Conservation (phyloP, 169 alveolate genomes). For the Plasmodium billcollinsi region DNA sequence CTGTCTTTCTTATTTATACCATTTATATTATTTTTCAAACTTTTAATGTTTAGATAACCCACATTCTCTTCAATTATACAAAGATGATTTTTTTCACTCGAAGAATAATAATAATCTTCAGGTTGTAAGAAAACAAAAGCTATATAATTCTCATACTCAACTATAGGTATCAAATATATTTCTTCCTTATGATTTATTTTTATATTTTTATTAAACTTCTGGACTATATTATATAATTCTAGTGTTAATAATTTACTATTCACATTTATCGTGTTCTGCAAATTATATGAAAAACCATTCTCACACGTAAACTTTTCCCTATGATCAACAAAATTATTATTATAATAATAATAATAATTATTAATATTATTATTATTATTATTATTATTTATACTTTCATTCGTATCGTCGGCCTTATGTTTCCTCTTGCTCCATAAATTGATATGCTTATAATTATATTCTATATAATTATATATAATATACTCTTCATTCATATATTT, state of each 20-base stretch:
- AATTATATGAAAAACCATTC: neutral
- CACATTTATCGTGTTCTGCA: neutral
- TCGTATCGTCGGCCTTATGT: neutral
- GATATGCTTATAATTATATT: constrained; percentile 33
- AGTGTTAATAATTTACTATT: constrained; percentile 33
- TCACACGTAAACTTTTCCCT: too few species aligned
- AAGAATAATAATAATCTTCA: constrained; percentile 44
- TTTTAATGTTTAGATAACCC: too few species aligned
- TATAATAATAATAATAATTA: neutral
- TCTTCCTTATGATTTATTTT: constrained; percentile 37
- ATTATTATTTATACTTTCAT: neutral
- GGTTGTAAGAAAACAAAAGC: constrained; percentile 65
- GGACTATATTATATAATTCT: constrained; percentile 53
- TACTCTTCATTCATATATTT: constrained; percentile 25
- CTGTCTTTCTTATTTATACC: neutral
- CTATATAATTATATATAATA: constrained; percentile 38
- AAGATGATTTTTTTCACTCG: constrained; percentile 2
- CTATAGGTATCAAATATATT: constrained; percentile 23
- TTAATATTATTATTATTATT: neutral
- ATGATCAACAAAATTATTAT: neutral
- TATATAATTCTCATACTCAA: constrained; percentile 66
- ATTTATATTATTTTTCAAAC: neutral
- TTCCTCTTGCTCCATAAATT: constrained; percentile 24
- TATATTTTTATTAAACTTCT: constrained; percentile 46
- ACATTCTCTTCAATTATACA: too few species aligned